A percentile compares a stretch with the other conserved stretches of the same genome.
Evolutionary conservation across 345 rosid genomes (phyloP).

Genomic region (Raphanus sativus): DNA sequence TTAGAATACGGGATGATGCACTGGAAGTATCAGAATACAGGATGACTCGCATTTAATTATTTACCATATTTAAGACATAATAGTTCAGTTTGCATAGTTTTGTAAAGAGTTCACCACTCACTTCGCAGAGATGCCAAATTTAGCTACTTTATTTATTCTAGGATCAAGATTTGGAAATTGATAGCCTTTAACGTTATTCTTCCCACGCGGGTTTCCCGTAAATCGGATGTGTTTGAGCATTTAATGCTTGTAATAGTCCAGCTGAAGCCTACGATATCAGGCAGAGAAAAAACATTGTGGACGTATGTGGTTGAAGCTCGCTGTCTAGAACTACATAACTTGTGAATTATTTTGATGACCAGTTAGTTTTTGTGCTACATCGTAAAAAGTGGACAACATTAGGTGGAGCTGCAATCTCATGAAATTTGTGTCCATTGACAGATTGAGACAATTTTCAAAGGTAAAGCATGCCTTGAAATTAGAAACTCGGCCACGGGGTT

Average conservation of each 20-base stretch:
- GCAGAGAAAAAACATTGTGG: not conserved
- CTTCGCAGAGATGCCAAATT: constrained; percentile 15
- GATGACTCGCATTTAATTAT: not conserved
- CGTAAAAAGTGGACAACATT: not conserved
- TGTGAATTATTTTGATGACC: not conserved
- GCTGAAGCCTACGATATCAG: not conserved
- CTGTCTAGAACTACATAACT: not conserved
- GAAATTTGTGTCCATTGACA: constrained; percentile 40
- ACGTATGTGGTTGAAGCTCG: constrained; percentile 20
- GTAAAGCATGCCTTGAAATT: constrained; percentile 84
- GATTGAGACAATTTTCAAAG: constrained; percentile 78
- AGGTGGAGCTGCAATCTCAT: constrained; percentile 11
- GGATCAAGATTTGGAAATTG: not conserved
- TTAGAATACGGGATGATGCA: not conserved
- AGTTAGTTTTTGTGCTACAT: not conserved
- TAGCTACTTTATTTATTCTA: not conserved
- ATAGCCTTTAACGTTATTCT: not conserved
- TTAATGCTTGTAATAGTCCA: not conserved
- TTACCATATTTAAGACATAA: not conserved
- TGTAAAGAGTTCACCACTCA: not conserved
- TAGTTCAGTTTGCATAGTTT: not conserved
- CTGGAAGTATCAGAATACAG: too few species aligned
- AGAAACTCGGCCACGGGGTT: constrained; percentile 83
- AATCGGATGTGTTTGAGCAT: not conserved
- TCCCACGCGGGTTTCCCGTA: not conserved